Percentiles rank a stretch among this genome's conserved stretches.
Evolutionary conservation across 2,329 filamentous ascomycete species (phyloP).

Genomic region (Epichloe aotearoae): DNA sequence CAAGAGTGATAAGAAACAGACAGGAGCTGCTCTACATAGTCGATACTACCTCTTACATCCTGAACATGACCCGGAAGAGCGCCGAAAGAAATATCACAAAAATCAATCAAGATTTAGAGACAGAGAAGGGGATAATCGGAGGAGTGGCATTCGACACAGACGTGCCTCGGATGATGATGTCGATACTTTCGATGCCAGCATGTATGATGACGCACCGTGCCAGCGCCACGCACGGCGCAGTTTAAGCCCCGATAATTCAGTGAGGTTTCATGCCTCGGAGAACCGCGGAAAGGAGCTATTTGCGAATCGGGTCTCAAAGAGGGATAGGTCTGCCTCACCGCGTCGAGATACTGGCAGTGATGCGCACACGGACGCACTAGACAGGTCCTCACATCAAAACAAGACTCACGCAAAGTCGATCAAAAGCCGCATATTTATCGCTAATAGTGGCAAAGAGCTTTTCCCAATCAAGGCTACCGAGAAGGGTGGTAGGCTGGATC

Average conservation of each 20-base stretch:
- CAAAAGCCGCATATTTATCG: slow-evolving; percentile 18
- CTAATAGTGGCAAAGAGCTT: slow-evolving; percentile 23
- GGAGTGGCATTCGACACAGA: slow-evolving; percentile 18
- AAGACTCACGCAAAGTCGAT: slow-evolving; percentile 20
- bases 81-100: slow-evolving; percentile 42
- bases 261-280: slow-evolving; percentile 17
- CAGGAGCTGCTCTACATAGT: slow-evolving; percentile 66
- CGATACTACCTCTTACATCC: slow-evolving; percentile 88
- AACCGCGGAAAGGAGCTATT: slow-evolving; percentile 54
- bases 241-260: slow-evolving; percentile 16
- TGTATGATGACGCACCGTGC: slow-evolving; percentile 62
- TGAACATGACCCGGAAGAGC: slow-evolving; percentile 71
- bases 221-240: slow-evolving; percentile 12
- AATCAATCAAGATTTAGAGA: slow-evolving; percentile 52
- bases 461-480: slow-evolving; percentile 23
- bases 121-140: slow-evolving; percentile 27
- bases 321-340: slow-evolving; percentile 41
- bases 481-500: slow-evolving; percentile 21
- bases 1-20: slow-evolving; percentile 64
- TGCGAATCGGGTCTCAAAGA: slow-evolving; percentile 23
- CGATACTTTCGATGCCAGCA: slow-evolving; percentile 54
- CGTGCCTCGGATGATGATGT: slow-evolving; percentile 36
- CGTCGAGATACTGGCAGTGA: slow-evolving; percentile 29
- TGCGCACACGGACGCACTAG: slow-evolving; percentile 20
- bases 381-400: slow-evolving; percentile 22